These are phyloP conservation scores for Globisporangium paddicum DNA, from an alignment of 352 stramenopile genomes.

Conservation along the genomic window DNA sequence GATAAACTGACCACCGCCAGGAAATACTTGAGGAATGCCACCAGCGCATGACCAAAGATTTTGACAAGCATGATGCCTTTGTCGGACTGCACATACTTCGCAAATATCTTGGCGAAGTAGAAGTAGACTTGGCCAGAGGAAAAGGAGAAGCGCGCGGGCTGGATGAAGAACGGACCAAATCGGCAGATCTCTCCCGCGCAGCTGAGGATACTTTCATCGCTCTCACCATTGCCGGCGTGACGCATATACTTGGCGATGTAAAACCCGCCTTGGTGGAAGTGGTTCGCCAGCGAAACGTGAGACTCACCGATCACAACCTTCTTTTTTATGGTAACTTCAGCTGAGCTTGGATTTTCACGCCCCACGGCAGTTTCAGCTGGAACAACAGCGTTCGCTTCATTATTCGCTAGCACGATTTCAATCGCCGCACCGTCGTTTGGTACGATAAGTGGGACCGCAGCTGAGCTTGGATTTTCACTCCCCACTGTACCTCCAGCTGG, in stretches of 20 bases:
- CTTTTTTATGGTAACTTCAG: not conserved
- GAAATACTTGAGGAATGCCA: constrained; percentile 44
- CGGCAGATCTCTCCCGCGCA: constrained; percentile 39
- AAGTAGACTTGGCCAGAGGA: constrained; percentile 20
- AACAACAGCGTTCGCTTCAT: not conserved
- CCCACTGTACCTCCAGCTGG: not conserved
- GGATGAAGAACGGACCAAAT: constrained; percentile 43
- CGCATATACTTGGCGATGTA: constrained; percentile 53
- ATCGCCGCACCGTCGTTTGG: not conserved
- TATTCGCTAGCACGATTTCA: not conserved
- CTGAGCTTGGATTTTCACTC: not conserved
- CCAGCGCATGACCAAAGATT: constrained; percentile 13
- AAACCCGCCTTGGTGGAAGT: constrained; percentile 29
- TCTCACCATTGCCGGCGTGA: constrained; percentile 1
- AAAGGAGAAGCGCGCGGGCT: constrained; percentile 20
- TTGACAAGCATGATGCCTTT: constrained; percentile 28
- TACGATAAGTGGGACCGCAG: constrained; percentile 13
- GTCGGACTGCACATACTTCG: constrained; percentile 18
- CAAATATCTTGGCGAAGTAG: constrained; percentile 12
- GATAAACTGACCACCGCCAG: constrained; percentile 47
- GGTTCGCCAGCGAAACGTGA: constrained; percentile 11
- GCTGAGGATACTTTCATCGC: not conserved
- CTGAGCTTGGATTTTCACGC: not conserved
- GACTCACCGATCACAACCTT: constrained; percentile 4
- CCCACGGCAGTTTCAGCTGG: not conserved